Conservation (phyloP, 495 filamentous ascomycete species). For the Evernia prunastri region DNA sequence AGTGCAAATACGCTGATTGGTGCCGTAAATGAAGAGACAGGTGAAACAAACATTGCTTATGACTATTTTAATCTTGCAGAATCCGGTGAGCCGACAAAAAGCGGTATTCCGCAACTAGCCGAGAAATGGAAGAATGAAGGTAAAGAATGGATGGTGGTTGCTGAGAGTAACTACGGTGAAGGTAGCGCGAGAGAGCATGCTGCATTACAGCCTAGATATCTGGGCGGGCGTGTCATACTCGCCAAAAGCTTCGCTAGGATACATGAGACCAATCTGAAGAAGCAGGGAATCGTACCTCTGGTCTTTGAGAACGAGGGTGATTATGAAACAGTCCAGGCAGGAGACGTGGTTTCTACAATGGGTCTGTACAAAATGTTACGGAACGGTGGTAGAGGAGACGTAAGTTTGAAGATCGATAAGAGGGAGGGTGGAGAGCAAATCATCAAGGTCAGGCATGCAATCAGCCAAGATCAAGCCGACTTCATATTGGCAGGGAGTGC, state of each 20-base stretch:
- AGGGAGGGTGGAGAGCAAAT: slow-evolving; percentile 52
- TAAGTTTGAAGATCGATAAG: slow-evolving; percentile 59
- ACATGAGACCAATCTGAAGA: slow-evolving; percentile 98
- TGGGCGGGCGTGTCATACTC: slow-evolving; percentile 82
- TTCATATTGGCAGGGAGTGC: slow-evolving; percentile 94
- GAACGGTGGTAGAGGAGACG: slow-evolving; percentile 73
- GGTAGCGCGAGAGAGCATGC: slow-evolving; percentile 93
- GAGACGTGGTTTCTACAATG: slow-evolving; percentile 72
- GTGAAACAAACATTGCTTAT: slow-evolving; percentile 85
- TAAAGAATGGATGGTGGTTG: slow-evolving; percentile 82
- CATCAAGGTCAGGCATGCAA: slow-evolving; percentile 64
- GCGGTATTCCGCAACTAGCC: slow-evolving; percentile 78
- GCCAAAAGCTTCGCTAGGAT: slow-evolving; percentile 91
- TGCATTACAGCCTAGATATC: slow-evolving; percentile 89
- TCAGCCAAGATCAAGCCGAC: slow-evolving; percentile 78
- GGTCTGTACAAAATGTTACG: slow-evolving; percentile 76
- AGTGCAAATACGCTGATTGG: slow-evolving; percentile 92
- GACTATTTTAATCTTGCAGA: slow-evolving; percentile 42
- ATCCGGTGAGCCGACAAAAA: slow-evolving; percentile 23
- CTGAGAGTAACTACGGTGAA: slow-evolving; percentile 97
- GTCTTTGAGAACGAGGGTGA: slow-evolving; percentile 82
- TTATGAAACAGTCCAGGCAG: slow-evolving; percentile 73
- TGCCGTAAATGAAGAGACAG: slow-evolving; percentile 84
- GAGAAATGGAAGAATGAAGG: slow-evolving; percentile 67
- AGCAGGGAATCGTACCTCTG: slow-evolving; percentile 92